These are phyloP conservation scores for Hypseocharis bilobata DNA, from an alignment of 441 rosid species.

Conservation along the genomic window DNA sequence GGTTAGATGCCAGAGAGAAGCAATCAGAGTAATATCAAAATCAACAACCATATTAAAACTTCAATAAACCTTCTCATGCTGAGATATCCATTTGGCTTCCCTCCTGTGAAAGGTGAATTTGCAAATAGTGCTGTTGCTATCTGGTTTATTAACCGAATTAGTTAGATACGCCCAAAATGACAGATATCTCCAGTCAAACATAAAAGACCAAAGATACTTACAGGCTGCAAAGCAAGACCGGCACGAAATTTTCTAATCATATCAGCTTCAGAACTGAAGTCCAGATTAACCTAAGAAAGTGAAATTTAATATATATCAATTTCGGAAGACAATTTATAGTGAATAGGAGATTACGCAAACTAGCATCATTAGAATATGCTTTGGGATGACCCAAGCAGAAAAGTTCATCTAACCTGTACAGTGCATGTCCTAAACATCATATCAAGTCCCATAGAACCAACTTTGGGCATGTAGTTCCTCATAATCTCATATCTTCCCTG, in stretches of 20 bases:
- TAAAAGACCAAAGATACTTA: constrained; percentile 35
- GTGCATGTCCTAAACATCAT: constrained; percentile 99
- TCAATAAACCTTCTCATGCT: constrained; percentile 83
- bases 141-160: constrained; percentile 38
- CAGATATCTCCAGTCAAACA: constrained; percentile 10
- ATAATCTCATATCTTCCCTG: constrained; percentile 97
- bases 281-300: constrained; percentile 74
- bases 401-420: constrained; percentile 64
- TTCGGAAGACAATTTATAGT: background rate
- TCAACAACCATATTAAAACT: constrained; percentile 1
- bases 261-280: constrained; percentile 87
- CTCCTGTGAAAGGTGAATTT: constrained; percentile 93
- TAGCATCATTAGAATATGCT: constrained; percentile 14
- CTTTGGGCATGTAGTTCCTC: constrained; percentile 98
- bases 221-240: constrained; percentile 96
- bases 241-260: constrained; percentile 92
- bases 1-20: constrained; percentile 10
- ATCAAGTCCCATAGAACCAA: constrained; percentile 88
- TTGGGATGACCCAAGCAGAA: constrained; percentile 11
- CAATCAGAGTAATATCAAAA: constrained; percentile 7
- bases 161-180: constrained; percentile 23
- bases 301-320: constrained; percentile 10
- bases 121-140: constrained; percentile 96
- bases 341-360: background rate
- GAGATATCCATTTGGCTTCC: constrained; percentile 93